phyloP scores from a whole-genome alignment of 768 basidiomycete species.

The Grammothele lineata region DNA sequence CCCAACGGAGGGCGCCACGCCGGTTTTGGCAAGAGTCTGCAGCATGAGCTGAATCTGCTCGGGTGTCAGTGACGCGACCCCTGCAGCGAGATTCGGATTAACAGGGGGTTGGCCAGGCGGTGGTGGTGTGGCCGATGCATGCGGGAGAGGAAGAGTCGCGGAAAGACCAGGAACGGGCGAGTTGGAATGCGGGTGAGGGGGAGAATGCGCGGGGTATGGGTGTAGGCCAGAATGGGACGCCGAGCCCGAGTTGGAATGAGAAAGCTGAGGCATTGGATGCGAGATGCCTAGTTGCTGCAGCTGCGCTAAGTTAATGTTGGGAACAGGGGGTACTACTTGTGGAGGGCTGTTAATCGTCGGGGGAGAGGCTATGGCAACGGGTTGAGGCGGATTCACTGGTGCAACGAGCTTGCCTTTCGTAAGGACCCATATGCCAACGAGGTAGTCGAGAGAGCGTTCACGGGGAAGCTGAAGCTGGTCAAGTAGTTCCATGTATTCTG shows the following conservation, averaged over 20 bases:
- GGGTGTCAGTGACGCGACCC: constrained; percentile 69
- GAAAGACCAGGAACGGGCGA: neutral
- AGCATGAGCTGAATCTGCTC: constrained; percentile 73
- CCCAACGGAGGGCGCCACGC: neutral
- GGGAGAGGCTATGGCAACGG: constrained; percentile 12
- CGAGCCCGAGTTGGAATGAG: neutral
- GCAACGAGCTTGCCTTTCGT: constrained; percentile 71
- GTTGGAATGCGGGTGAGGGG: neutral
- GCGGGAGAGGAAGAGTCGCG: neutral
- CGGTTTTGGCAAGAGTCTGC: constrained; percentile 38
- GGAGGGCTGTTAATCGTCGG: neutral
- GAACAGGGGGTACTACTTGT: neutral
- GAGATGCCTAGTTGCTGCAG: constrained; percentile 13
- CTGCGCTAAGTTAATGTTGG: constrained; percentile 9
- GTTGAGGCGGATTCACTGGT: constrained; percentile 16
- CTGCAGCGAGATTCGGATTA: constrained; percentile 49
- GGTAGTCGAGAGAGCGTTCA: constrained; percentile 54
- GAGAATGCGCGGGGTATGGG: neutral
- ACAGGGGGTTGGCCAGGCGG: constrained; percentile 18
- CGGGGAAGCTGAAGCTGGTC: constrained; percentile 72
- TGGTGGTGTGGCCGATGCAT: neutral
- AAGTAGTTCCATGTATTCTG: constrained; percentile 81
- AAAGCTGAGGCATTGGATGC: neutral
- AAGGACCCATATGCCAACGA: constrained; percentile 84
- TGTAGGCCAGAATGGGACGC: neutral